Conservation (phyloP, 2,329 filamentous ascomycete genomes). For the Exophiala sp. region DNA sequence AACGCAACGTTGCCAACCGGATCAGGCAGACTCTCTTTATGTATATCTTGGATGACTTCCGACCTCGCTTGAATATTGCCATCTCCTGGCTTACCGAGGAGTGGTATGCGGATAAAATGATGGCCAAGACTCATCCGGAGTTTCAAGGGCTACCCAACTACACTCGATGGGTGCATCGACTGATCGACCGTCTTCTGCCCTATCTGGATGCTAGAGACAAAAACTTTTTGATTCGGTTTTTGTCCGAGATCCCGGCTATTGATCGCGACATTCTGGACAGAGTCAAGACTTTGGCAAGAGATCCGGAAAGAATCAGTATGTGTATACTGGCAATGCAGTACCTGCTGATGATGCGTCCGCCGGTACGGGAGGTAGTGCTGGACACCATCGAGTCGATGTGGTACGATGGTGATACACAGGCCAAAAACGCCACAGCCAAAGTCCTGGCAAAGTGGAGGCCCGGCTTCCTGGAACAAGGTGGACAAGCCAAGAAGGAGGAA, state of each 20-base stretch:
- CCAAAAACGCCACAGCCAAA: conserved; percentile 46
- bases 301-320: conserved; percentile 57
- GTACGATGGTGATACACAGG: conserved; percentile 46
- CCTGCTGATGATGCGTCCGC: conserved; percentile 54
- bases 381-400: conserved; percentile 56
- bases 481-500: conserved; percentile 18
- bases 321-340: conserved; percentile 55
- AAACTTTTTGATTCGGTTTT: conserved; percentile 79
- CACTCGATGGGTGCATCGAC: conserved; percentile 67
- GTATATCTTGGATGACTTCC: conserved; percentile 88
- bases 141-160: conserved; percentile 52
- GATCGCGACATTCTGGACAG: conserved; percentile 65
- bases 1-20: conserved; percentile 47
- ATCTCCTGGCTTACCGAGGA: conserved; percentile 95
- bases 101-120: conserved; percentile 84
- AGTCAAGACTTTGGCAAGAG: conserved; percentile 58
- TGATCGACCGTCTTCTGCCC: conserved; percentile 83
- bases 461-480: conserved; percentile 24
- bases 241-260: conserved; percentile 84
- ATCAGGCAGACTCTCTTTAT: conserved; percentile 76
- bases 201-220: conserved; percentile 82
- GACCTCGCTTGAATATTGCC: conserved; percentile 78
- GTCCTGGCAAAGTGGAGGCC: conserved; percentile 53
- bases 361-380: conserved; percentile 51
- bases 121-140: conserved; percentile 37